A percentile compares a stretch with the other conserved stretches of the same genome.
These are phyloP conservation scores for Tremellales sp. DNA, from an alignment of 1,284 basidiomycete genomes.

Conservation along the genomic window DNA sequence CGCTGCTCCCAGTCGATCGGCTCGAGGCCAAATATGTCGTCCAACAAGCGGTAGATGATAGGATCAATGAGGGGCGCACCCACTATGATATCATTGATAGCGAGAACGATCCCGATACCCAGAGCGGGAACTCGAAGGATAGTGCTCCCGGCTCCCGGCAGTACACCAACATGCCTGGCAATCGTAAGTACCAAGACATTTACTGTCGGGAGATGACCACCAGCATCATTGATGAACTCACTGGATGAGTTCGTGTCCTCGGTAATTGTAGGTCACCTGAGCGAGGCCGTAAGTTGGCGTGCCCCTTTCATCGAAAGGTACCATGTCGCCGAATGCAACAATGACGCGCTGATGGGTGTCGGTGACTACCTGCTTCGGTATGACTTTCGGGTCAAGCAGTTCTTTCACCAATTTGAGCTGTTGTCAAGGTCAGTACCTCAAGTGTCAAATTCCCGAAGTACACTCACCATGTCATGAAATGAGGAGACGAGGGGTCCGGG, in stretches of 20 bases:
- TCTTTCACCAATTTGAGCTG: slow-evolving; percentile 27
- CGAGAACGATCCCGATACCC: slow-evolving; percentile 20
- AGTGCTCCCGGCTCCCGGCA: slow-evolving; percentile 23
- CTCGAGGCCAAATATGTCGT: slow-evolving; percentile 18
- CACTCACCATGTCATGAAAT: slow-evolving; percentile 27
- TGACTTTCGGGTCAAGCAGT: slow-evolving; percentile 22
- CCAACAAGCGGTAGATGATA: slow-evolving; percentile 17
- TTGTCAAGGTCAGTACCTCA: not conserved
- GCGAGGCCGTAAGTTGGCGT: slow-evolving; percentile 23
- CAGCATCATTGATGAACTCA: not conserved
- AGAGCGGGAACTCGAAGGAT: slow-evolving; percentile 16
- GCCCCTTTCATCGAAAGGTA: slow-evolving; percentile 13
- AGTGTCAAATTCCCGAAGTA: not conserved
- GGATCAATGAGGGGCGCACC: slow-evolving; percentile 12
- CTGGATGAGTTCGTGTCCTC: slow-evolving; percentile 12
- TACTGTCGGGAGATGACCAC: too few relatives aligned
- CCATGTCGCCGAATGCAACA: slow-evolving; percentile 1
- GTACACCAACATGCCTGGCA: slow-evolving; percentile 21
- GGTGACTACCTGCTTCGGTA: slow-evolving; percentile 19
- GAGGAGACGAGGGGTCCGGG: slow-evolving; percentile 27
- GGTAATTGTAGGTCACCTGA: slow-evolving; percentile 19
- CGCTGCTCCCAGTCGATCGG: slow-evolving; percentile 23
- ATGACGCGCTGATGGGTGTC: not conserved
- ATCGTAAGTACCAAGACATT: not conserved
- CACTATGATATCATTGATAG: slow-evolving; percentile 26